phyloP scores from a whole-genome alignment of 345 rosid species.

The Linum usitatissimum region DNA sequence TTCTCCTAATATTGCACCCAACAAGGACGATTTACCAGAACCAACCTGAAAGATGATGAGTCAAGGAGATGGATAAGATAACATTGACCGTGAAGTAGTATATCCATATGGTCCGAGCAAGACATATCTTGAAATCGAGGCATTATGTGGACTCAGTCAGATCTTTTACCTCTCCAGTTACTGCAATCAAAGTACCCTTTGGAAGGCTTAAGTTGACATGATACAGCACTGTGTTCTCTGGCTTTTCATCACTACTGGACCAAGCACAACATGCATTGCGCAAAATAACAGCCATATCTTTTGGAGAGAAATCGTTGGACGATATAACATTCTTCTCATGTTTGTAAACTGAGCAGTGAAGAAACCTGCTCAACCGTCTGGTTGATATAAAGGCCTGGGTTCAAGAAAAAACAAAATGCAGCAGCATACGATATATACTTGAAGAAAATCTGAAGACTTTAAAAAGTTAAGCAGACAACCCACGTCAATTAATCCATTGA shows the following conservation, averaged over 20 bases:
- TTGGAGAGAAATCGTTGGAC: conserved; percentile 25
- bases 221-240: conserved; percentile 40
- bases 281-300: conserved; percentile 41
- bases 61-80: conserved; percentile 5
- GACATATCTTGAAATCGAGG: neutral
- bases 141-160: neutral
- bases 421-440: conserved; percentile 7
- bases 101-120: neutral
- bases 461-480: conserved; percentile 22
- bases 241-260: conserved; percentile 41
- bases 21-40: conserved; percentile 87
- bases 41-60: conserved; percentile 55
- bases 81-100: neutral
- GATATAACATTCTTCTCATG: conserved; percentile 17
- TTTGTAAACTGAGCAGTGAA: conserved; percentile 44
- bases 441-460: neutral
- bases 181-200: conserved; percentile 54
- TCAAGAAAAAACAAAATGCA: conserved; percentile 11
- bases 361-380: conserved; percentile 71
- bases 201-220: conserved; percentile 46
- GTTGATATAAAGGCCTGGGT: conserved; percentile 78
- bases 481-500: conserved; percentile 89
- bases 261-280: conserved; percentile 62
- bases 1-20: conserved; percentile 65
- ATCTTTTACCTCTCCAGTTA: conserved; percentile 69